Base-by-base conservation (phyloP, 2,329 filamentous ascomycete genomes). In the Aspergillus caelatus region DNA sequence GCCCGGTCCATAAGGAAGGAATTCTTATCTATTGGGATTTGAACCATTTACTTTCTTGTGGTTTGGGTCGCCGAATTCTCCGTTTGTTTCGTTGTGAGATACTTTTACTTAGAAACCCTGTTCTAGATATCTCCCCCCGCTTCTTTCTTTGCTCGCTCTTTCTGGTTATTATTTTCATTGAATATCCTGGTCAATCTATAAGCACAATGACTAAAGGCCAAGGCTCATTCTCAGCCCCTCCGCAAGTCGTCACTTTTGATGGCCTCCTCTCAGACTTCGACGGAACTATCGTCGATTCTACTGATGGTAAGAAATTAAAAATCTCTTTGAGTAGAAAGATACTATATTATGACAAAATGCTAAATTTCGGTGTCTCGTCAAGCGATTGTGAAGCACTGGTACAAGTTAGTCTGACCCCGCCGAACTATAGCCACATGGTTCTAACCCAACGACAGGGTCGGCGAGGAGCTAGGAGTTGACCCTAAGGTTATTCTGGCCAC, bases 401-500 rank as follows among this genome's bases (percentile, higher is more conserved):
- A 86, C 68, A 81, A 81, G 84, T 86, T 75, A 72, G 61, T 48
- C 39, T 48, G 23, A 39, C 55, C 36, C 34, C 28, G 26, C 41
- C 36, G 43, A 21, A 39, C 21, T 26, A 21, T 23, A 26, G 50
- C 28, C 36, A 60, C n/a, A 58, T 50, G 1, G n/a, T 5, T 50
- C 28, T 58, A 58, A 50, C 26, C 16, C 14, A 5, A 3, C 9
- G 16, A 60, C 54, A 82, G 81, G 66, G 74, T 82, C 62, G 94
- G 91, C 57, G 84, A 86, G 11, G 92, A 97, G 75, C 90, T 98
- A 72, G 92, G 92, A 28, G 89, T 97, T 26, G 88, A 92, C 68
- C 91, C 92, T n/a, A 84, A 89, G 55, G 86, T 90, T 53, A 98
- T 99, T 71, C 85, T 98, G 30, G 86, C 92, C 72, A 96, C 93